Percentiles rank a stretch among this genome's conserved stretches.
phyloP scores from a whole-genome alignment of 2,329 filamentous ascomycete genomes.

The Calonectria pseudoturangicola region DNA sequence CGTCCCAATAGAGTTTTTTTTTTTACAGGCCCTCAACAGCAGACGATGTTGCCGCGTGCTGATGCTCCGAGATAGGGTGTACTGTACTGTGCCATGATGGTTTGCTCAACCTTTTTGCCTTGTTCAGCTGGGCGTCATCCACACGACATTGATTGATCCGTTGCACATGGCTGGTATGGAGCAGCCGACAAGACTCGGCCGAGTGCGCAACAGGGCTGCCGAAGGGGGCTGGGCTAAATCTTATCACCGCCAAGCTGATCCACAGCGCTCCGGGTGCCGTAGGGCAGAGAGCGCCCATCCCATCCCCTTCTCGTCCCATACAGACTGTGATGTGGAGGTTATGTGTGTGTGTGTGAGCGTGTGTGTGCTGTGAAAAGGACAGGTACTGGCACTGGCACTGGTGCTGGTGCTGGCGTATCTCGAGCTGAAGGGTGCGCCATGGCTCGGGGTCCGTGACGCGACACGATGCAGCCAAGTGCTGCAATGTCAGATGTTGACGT shows the following conservation, averaged over 20 bases:
- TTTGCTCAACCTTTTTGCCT: background rate
- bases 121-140: constrained; percentile 13
- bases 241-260: constrained; percentile 21
- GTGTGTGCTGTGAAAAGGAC: no score
- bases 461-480: constrained; percentile 2
- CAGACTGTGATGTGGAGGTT: constrained; percentile 6
- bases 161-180: constrained; percentile 29
- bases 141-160: constrained; percentile 11
- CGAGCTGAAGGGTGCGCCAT: constrained; percentile 13
- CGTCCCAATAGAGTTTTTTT: constrained; percentile 28
- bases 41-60: constrained; percentile 18
- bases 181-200: constrained; percentile 29
- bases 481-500: constrained; percentile 21
- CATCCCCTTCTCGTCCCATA: background rate
- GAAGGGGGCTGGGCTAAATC: constrained; percentile 25
- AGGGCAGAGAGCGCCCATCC: constrained; percentile 12
- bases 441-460: constrained; percentile 11
- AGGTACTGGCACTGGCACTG: background rate
- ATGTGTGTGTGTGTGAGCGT: background rate
- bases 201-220: constrained; percentile 1
- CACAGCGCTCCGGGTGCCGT: constrained; percentile 10
- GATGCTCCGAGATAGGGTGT: constrained; percentile 2
- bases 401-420: background rate
- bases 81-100: background rate
- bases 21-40: constrained; percentile 14